These are phyloP conservation scores for Fraxinus sp. DNA, from an alignment of 305 asterid species.

Conservation along the genomic window DNA sequence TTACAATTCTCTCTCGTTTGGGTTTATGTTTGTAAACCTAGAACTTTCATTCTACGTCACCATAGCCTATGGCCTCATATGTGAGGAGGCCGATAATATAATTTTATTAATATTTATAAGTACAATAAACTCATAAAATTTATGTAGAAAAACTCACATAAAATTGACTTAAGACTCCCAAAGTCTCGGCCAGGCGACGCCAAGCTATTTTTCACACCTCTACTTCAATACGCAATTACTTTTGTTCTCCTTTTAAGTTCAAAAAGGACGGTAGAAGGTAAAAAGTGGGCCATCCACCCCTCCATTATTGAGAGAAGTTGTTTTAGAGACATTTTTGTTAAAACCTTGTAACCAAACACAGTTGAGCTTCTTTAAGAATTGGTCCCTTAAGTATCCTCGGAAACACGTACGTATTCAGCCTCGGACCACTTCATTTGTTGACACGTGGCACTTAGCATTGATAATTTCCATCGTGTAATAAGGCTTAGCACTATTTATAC, in stretches of 20 bases:
- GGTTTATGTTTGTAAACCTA: no score
- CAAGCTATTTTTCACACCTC: not conserved
- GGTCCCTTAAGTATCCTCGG: slow-evolving; percentile 11
- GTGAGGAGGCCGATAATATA: not conserved
- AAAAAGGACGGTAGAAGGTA: no score
- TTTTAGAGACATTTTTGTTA: not conserved
- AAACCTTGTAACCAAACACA: slow-evolving; percentile 2
- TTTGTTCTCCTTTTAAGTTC: not conserved
- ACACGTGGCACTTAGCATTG: slow-evolving; percentile 19
- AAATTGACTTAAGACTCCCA: not conserved
- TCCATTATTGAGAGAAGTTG: not conserved
- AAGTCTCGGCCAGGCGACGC: no score
- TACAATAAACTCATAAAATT: not conserved
- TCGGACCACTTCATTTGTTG: not conserved
- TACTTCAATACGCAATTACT: not conserved
- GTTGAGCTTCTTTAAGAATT: slow-evolving; percentile 20
- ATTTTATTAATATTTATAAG: not conserved
- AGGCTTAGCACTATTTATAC: slow-evolving; percentile 6
- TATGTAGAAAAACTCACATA: not conserved
- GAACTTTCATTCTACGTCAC: no score
- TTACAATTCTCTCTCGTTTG: no score
- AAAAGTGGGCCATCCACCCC: not conserved
- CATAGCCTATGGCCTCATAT: not conserved
- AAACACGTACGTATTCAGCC: not conserved
- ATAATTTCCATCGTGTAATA: slow-evolving; percentile 5